Evolutionary conservation across 345 rosid genomes (phyloP).

Genomic region (Gossypium rotundifolium): DNA sequence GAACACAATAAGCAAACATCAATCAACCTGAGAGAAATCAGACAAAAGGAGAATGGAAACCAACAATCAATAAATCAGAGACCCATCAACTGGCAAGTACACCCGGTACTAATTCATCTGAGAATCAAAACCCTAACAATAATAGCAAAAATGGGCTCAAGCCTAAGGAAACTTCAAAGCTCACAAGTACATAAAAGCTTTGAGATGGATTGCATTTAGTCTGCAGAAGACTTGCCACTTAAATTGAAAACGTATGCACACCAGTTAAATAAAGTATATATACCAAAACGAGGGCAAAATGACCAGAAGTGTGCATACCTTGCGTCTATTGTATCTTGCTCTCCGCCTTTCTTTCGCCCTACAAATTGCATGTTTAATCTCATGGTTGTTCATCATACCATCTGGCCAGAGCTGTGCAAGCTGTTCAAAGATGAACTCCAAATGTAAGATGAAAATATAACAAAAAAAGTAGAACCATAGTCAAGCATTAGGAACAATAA

Average conservation of each 20-base stretch:
- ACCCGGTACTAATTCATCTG: not conserved
- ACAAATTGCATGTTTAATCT: conserved; percentile 79
- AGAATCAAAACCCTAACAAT: not conserved
- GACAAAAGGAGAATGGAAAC: not conserved
- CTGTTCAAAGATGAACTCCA: conserved; percentile 35
- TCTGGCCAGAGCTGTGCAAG: conserved; percentile 85
- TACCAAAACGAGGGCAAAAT: not conserved
- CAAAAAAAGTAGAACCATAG: not conserved
- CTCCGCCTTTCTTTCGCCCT: conserved; percentile 74
- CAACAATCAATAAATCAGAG: not conserved
- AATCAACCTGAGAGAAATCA: not conserved
- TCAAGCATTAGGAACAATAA: not conserved
- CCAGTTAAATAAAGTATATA: not conserved
- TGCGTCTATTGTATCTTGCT: conserved; percentile 34
- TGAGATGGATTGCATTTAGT: not conserved
- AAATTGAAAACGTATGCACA: not conserved
- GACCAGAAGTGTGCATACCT: conserved; percentile 24
- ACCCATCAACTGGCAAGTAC: not conserved
- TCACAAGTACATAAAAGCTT: not conserved
- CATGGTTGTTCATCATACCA: conserved; percentile 82
- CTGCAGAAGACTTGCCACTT: not conserved
- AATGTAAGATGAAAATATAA: conserved; percentile 19
- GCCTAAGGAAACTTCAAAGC: not conserved
- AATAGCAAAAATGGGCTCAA: not conserved
- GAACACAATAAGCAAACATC: conserved; percentile 6